Conservation (phyloP, 306 rosid species). For the Acacia acuminata region DNA sequence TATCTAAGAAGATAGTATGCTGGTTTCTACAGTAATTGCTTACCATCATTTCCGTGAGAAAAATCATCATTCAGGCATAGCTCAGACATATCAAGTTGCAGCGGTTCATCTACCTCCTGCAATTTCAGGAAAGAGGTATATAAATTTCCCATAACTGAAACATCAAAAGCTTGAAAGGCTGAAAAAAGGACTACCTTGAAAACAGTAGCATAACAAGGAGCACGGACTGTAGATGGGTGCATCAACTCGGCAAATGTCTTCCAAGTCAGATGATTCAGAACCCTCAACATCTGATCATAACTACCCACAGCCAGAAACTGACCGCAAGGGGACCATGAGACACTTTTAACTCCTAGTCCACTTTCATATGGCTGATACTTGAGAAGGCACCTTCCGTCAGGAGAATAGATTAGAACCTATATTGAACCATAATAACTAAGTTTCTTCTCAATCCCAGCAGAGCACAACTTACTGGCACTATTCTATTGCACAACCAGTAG, state of each 20-base stretch:
- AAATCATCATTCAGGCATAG: conserved; percentile 73
- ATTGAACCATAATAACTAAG: conserved; percentile 37
- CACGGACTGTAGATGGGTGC: conserved; percentile 79
- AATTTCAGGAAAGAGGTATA: conserved; percentile 36
- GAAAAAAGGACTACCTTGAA: conserved; percentile 66
- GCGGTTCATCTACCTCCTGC: conserved; percentile 93
- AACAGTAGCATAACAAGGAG: conserved; percentile 81
- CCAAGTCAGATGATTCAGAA: conserved; percentile 93
- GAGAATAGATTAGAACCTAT: conserved; percentile 93
- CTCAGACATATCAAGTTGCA: conserved; percentile 90
- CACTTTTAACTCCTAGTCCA: conserved; percentile 92
- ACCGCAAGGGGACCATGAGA: conserved; percentile 98
- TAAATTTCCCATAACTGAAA: conserved; percentile 13
- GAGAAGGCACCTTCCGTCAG: conserved; percentile 93
- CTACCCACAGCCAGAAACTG: conserved; percentile 96
- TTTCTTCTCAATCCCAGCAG: conserved; percentile 12
- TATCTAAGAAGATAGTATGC: neutral
- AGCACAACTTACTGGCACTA: conserved; percentile 7
- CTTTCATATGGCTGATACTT: conserved; percentile 97
- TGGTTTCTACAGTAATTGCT: conserved; percentile 18
- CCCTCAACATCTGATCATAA: conserved; percentile 96
- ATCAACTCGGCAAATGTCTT: conserved; percentile 97
- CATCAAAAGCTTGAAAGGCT: conserved; percentile 21
- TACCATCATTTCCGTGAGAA: conserved; percentile 72
- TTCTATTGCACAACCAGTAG: neutral